phyloP scores from a whole-genome alignment of 352 stramenopile genomes.

The Globisporangium heterothallicum region DNA sequence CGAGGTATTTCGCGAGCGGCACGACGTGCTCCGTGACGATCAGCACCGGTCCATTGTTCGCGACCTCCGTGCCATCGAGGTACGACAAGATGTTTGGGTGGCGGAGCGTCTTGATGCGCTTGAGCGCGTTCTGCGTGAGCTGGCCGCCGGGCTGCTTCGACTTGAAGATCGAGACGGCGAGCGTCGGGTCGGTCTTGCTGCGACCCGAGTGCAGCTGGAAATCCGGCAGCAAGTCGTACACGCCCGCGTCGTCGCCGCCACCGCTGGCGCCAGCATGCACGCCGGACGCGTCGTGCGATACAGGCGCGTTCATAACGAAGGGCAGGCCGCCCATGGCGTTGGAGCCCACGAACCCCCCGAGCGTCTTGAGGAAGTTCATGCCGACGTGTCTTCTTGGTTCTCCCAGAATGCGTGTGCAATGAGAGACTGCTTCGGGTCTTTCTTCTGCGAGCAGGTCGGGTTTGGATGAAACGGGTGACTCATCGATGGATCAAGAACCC shows the following conservation, averaged over 20 bases:
- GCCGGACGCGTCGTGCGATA: too few species aligned
- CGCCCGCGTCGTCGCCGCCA: constrained; percentile 30
- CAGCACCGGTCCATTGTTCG: constrained; percentile 84
- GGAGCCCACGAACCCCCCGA: constrained; percentile 63
- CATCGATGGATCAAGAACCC: not conserved
- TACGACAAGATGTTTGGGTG: constrained; percentile 93
- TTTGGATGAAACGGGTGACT: too few species aligned
- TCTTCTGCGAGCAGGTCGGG: not conserved
- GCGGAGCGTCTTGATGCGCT: constrained; percentile 90
- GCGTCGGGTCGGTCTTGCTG: constrained; percentile 72
- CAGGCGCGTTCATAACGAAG: constrained; percentile 45
- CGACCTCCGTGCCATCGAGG: constrained; percentile 71
- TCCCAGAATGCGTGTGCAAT: not conserved
- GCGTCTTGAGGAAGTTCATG: constrained; percentile 90
- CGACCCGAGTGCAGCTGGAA: constrained; percentile 85
- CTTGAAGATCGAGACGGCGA: constrained; percentile 91
- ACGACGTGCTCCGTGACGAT: constrained; percentile 94
- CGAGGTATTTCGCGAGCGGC: constrained; percentile 87
- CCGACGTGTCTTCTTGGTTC: not conserved
- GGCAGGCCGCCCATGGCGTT: constrained; percentile 68
- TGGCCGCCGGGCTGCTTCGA: constrained; percentile 70
- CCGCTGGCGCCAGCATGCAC: not conserved
- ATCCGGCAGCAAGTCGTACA: constrained; percentile 62
- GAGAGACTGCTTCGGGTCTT: too few species aligned
- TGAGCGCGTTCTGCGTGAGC: constrained; percentile 88